Evolutionary conservation across 2,329 filamentous ascomycete species (phyloP), one percentile per base, ranked within the genome.

Genomic region (Sporothrix brasiliensis): DNA sequence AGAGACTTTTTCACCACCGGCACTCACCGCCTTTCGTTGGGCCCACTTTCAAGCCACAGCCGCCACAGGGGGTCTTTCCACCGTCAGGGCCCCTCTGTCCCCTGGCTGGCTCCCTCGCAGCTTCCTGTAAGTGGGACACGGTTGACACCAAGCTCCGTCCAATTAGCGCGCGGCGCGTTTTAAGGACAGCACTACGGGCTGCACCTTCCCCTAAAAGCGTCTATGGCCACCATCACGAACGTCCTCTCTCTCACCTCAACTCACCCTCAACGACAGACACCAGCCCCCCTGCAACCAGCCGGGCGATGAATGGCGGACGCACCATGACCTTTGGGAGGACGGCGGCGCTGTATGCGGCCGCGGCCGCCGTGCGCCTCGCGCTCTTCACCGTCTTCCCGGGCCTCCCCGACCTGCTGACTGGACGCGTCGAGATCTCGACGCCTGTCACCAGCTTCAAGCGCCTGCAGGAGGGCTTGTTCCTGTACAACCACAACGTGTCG

Each of bases 371-470:
- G 75, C 90, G 95, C 75, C 85, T 98, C 72, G 81, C 92, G 70
- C 87, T 98, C 68, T 94, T 93, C 79, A 84, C 89, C 71, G 84
- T 89, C 71, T 97, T 97, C 78, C 94, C 95, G 73, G 88, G 87
- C 50, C 85, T 99, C 53, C 92, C 94, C 68, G 89, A 93, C 79
- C 85, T 97, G 73, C 85, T 99, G 73, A 95, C 93, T 24, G 92
- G 91, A 74, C 91, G 95, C 78, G 95, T 97, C 76, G 95, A 99
- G 84, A 91, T 99, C 77, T 97, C 95, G 58, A 99, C 95, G 27
- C 94, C 95, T 52, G 91, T 98, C 61, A 97, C 93, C 76, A 97
- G 94, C 86, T 99, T 97, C 87, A 98, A 98, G 84, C 88, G 95
- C 88, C 93, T 98, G 69, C 94, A 98, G 85, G 95, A 99, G 82